Evolutionary conservation across 176 grass and related monocot genomes (phyloP).

Genomic region (Stipa capillata): DNA sequence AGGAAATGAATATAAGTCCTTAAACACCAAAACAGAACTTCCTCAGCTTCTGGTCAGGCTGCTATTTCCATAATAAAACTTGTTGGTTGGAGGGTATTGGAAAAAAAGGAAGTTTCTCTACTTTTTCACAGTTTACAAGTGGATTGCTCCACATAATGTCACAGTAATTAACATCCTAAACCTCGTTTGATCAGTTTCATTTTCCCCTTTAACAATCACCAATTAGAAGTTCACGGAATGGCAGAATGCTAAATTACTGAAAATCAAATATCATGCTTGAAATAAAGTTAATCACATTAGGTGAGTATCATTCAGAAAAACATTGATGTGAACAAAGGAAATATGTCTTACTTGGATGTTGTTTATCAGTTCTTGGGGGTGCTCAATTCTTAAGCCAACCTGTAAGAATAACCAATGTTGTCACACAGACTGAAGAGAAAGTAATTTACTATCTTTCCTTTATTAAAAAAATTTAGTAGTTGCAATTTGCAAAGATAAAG

Average conservation of each 20-base stretch:
- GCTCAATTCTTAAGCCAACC: constrained; percentile 94
- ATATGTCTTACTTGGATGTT: constrained; percentile 73
- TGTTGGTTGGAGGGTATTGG: background rate
- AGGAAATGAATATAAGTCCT: constrained; percentile 10
- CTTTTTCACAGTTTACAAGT: constrained; percentile 1
- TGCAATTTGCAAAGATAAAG: constrained; percentile 14
- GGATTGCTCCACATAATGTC: background rate
- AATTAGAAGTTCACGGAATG: background rate
- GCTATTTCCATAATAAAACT: background rate
- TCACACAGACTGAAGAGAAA: constrained; percentile 3
- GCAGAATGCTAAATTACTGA: background rate
- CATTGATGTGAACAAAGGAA: background rate
- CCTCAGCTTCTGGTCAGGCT: background rate
- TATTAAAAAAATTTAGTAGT: background rate
- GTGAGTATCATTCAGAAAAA: background rate
- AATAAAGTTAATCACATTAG: background rate
- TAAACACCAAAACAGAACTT: background rate
- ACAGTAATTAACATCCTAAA: background rate
- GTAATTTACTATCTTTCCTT: constrained; percentile 6
- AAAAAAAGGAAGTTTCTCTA: background rate
- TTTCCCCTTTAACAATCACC: background rate
- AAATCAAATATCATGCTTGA: constrained; percentile 6
- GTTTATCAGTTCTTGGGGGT: constrained; percentile 93
- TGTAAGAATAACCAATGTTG: constrained; percentile 23
- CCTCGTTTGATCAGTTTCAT: background rate